Conservation (phyloP, 2,329 filamentous ascomycete species). For the Pezicula rhizophila region DNA sequence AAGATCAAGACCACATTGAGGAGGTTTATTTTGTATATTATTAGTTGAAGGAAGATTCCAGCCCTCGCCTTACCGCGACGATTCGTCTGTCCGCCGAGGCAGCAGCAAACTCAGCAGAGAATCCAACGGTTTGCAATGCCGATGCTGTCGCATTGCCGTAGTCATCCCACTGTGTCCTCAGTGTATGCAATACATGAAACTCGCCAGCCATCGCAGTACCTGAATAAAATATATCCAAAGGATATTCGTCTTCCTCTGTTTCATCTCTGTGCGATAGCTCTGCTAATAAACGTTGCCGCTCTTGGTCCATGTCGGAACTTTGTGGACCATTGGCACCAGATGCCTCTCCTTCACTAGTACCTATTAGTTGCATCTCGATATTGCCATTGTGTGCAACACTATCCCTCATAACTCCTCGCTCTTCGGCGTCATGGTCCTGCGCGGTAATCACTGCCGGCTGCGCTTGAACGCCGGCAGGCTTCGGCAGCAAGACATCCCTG, state of each 20-base stretch:
- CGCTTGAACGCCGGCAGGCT: slow-evolving; percentile 6
- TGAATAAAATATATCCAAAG: slow-evolving; percentile 26
- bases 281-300: slow-evolving; percentile 17
- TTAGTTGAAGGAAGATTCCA: slow-evolving; percentile 11
- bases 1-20: background rate
- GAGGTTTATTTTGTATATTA: slow-evolving; percentile 3
- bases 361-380: slow-evolving; percentile 23
- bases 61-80: slow-evolving; percentile 17
- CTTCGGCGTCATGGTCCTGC: slow-evolving; percentile 27
- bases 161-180: slow-evolving; percentile 24
- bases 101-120: slow-evolving; percentile 22
- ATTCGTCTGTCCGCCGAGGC: slow-evolving; percentile 19
- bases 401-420: slow-evolving; percentile 24
- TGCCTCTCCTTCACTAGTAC: no score
- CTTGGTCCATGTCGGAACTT: slow-evolving; percentile 12
- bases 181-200: slow-evolving; percentile 26
- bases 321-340: background rate
- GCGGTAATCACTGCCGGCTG: slow-evolving; percentile 10
- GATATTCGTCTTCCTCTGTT: slow-evolving; percentile 15
- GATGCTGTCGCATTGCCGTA: slow-evolving; percentile 22
- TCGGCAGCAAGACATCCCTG: background rate
- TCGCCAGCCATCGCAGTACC: slow-evolving; percentile 25
- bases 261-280: slow-evolving; percentile 13
- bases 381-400: slow-evolving; percentile 14
- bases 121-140: slow-evolving; percentile 23